phyloP scores from a whole-genome alignment of 768 basidiomycete genomes.

The Dentipellis sp. region DNA sequence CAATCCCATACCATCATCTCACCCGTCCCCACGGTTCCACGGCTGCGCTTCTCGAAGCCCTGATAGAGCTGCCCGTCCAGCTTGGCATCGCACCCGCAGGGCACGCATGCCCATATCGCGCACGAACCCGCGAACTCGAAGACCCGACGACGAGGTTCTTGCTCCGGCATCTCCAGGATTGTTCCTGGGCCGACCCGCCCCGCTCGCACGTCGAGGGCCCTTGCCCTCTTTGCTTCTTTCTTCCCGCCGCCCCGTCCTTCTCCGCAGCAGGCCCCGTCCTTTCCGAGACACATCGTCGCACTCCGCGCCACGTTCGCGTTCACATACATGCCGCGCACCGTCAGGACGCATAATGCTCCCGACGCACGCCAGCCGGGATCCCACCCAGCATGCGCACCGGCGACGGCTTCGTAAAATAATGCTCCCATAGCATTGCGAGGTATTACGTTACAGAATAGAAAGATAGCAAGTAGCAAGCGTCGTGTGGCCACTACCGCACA shows the following conservation, averaged over 20 bases:
- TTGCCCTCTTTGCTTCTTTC: background rate
- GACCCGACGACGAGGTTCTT: background rate
- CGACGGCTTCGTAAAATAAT: background rate
- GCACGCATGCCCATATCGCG: background rate
- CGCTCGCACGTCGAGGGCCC: background rate
- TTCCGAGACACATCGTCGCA: too few relatives aligned
- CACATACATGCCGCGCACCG: background rate
- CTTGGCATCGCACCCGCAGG: background rate
- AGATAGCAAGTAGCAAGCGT: background rate
- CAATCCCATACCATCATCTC: background rate
- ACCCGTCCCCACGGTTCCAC: background rate
- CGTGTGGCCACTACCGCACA: background rate
- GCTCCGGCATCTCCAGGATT: background rate
- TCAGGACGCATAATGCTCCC: background rate
- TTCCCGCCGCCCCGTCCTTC: background rate
- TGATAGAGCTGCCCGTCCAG: background rate
- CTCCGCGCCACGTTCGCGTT: too few relatives aligned
- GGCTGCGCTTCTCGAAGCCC: background rate
- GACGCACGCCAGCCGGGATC: background rate
- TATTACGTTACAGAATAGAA: slow-evolving; percentile 1
- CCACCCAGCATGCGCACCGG: too few relatives aligned
- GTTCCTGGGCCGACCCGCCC: background rate
- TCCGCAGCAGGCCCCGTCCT: background rate
- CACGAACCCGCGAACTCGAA: background rate
- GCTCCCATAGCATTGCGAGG: background rate